Conservation (phyloP, 495 filamentous ascomycete species). For the Xylaria intraflava region DNA sequence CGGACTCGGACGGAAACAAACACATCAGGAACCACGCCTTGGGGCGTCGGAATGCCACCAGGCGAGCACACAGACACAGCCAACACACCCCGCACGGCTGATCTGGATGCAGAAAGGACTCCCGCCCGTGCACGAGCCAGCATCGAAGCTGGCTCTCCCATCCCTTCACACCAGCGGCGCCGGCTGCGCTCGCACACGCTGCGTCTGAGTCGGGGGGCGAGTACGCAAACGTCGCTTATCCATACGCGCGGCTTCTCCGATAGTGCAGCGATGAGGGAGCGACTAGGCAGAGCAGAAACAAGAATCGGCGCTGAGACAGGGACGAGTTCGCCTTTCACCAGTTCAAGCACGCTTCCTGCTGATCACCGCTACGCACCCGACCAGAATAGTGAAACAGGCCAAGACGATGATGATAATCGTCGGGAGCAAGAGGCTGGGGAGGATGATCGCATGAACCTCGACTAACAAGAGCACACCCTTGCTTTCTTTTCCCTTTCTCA, state of each 20-base stretch:
- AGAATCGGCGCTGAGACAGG: not conserved
- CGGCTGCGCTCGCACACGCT: not conserved
- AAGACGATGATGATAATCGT: not conserved
- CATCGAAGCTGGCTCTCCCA: slow-evolving; percentile 2
- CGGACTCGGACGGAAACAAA: not conserved
- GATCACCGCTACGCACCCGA: too few species aligned
- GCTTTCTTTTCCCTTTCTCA: too few species aligned
- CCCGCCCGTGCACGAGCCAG: not conserved
- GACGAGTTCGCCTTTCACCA: not conserved
- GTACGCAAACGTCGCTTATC: not conserved
- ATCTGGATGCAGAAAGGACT: not conserved
- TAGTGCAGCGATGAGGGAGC: not conserved
- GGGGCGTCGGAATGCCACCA: too few species aligned
- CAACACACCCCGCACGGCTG: not conserved
- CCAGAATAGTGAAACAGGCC: too few species aligned
- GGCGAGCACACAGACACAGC: not conserved
- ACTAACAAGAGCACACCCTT: not conserved
- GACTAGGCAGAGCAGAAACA: not conserved
- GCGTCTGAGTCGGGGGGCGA: not conserved
- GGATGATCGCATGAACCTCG: not conserved
- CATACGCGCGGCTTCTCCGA: slow-evolving; percentile 2
- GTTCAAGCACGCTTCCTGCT: not conserved
- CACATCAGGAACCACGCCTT: not conserved
- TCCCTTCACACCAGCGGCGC: not conserved
- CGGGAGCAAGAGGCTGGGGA: not conserved